Evolutionary conservation across 164 flowering plant genomes (phyloP).

Genomic region (Macadamia integrifolia): DNA sequence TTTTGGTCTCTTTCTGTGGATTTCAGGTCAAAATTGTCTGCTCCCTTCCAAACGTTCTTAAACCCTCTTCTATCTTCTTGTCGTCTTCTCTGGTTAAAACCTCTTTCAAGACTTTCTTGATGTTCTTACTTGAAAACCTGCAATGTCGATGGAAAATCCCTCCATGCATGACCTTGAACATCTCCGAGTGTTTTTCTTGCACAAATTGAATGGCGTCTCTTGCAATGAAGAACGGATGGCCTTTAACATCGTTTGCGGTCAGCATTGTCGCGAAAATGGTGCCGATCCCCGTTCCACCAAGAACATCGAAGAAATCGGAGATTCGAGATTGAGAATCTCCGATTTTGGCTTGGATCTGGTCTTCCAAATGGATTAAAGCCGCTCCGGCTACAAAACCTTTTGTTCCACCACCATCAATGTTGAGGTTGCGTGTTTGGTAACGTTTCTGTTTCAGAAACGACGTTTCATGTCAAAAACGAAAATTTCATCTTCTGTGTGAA

Average conservation of each 20-base stretch:
- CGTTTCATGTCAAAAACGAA: too few relatives aligned
- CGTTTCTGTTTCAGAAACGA: too few relatives aligned
- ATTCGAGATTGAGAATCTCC: slow-evolving; percentile 32
- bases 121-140: slow-evolving; percentile 14
- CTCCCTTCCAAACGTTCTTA: too few relatives aligned
- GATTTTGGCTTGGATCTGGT: slow-evolving; percentile 27
- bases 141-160: slow-evolving; percentile 21
- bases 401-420: slow-evolving; percentile 42
- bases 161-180: slow-evolving; percentile 16
- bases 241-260: slow-evolving; percentile 31
- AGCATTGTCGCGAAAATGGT: slow-evolving; percentile 41
- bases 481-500: too few relatives aligned
- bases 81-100: slow-evolving; percentile 22
- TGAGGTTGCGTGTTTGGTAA: too few relatives aligned
- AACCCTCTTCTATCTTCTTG: too few relatives aligned
- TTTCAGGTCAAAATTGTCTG: too few relatives aligned
- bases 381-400: slow-evolving; percentile 30
- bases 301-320: slow-evolving; percentile 44
- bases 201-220: slow-evolving; percentile 30
- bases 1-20: too few relatives aligned
- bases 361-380: slow-evolving; percentile 32
- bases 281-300: slow-evolving; percentile 48
- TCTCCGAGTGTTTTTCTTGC: slow-evolving; percentile 8
- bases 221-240: slow-evolving; percentile 40
- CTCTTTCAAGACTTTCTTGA: slow-evolving; percentile 24